These are phyloP conservation scores for Amauroascus verrucosus DNA, from an alignment of 2,329 filamentous ascomycete genomes.

Conservation along the genomic window DNA sequence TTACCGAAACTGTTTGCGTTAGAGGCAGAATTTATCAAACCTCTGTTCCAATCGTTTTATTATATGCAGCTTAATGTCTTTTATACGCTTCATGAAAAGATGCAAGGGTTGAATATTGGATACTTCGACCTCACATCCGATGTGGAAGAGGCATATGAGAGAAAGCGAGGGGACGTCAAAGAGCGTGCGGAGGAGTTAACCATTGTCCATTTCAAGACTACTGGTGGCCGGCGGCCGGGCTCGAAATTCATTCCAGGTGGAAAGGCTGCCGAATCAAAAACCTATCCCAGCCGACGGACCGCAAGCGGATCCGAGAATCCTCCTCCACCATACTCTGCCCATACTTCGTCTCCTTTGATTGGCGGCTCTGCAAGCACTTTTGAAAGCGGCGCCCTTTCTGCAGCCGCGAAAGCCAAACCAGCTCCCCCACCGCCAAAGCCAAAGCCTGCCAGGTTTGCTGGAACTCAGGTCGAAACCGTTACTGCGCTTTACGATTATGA, in stretches of 20 bases:
- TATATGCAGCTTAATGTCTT: conserved; percentile 99
- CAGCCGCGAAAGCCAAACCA: conserved; percentile 56
- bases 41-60: conserved; percentile 97
- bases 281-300: conserved; percentile 26
- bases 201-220: conserved; percentile 87
- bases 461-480: conserved; percentile 58
- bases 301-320: conserved; percentile 42
- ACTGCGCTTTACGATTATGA: conserved; percentile 95
- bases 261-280: conserved; percentile 32
- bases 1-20: conserved; percentile 81
- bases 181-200: conserved; percentile 74
- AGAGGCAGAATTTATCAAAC: conserved; percentile 89
- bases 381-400: conserved; percentile 31
- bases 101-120: conserved; percentile 94
- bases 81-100: conserved; percentile 94
- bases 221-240: conserved; percentile 46
- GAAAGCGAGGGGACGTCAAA: conserved; percentile 80
- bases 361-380: conserved; percentile 17
- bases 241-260: conserved; percentile 24
- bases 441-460: conserved; percentile 66
- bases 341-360: conserved; percentile 28
- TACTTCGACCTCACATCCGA: conserved; percentile 91
- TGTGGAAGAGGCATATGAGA: conserved; percentile 80
- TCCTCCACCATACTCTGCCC: conserved; percentile 59
- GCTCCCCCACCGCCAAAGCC: conserved; percentile 63